phyloP scores from a whole-genome alignment of 2,329 filamentous ascomycete genomes.

The Diaporthe capsici region DNA sequence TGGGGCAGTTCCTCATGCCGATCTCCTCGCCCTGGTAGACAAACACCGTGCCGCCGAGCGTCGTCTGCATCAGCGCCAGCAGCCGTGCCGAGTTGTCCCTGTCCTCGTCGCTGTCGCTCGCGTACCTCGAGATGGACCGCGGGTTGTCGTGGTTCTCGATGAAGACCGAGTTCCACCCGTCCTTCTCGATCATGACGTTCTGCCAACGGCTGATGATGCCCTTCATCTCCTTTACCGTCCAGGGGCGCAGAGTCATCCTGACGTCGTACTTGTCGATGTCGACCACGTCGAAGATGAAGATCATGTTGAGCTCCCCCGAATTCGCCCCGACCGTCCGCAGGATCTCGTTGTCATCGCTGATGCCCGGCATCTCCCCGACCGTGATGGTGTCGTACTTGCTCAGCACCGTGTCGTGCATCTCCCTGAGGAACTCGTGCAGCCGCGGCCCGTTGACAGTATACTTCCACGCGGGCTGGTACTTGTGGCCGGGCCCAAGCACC shows the following conservation, averaged over 20 bases:
- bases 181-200: slow-evolving; percentile 69
- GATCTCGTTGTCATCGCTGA: slow-evolving; percentile 36
- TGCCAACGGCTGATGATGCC: slow-evolving; percentile 70
- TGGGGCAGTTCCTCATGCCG: slow-evolving; percentile 73
- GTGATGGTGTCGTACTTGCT: slow-evolving; percentile 39
- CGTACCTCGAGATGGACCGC: slow-evolving; percentile 70
- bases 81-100: slow-evolving; percentile 69
- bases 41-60: slow-evolving; percentile 74
- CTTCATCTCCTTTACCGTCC: slow-evolving; percentile 67
- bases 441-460: slow-evolving; percentile 38
- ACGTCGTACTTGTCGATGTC: slow-evolving; percentile 40
- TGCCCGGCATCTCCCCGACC: slow-evolving; percentile 39
- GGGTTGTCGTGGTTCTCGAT: slow-evolving; percentile 78
- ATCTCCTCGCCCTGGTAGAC: slow-evolving; percentile 81
- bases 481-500: slow-evolving; percentile 25
- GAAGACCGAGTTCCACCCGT: slow-evolving; percentile 76
- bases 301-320: slow-evolving; percentile 76
- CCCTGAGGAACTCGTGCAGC: slow-evolving; percentile 39
- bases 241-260: slow-evolving; percentile 47
- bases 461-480: slow-evolving; percentile 37
- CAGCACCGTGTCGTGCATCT: slow-evolving; percentile 38
- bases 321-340: slow-evolving; percentile 49
- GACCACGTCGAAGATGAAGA: slow-evolving; percentile 78
- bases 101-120: slow-evolving; percentile 63
- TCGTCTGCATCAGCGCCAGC: slow-evolving; percentile 68